phyloP scores from a whole-genome alignment of 2,329 filamentous ascomycete species.

The Calonectria multiphialidica region DNA sequence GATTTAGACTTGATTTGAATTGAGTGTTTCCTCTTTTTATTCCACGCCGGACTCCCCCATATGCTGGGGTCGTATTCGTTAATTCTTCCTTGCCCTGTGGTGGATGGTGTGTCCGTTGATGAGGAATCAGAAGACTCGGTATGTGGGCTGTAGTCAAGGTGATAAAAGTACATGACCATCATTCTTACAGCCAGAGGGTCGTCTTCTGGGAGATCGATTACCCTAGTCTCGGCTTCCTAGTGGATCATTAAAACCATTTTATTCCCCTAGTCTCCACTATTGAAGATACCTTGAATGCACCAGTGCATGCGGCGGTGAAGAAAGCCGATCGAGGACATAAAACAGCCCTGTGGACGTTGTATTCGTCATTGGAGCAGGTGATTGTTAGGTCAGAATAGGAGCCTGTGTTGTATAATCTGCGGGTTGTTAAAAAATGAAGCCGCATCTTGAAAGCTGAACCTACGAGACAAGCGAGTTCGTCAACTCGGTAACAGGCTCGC shows the following conservation, averaged over 20 bases:
- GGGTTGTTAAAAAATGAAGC: neutral
- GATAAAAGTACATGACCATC: neutral
- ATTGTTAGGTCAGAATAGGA: neutral
- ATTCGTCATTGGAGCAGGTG: neutral
- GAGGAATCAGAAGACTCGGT: neutral
- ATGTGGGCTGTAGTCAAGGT: neutral
- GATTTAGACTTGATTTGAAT: neutral
- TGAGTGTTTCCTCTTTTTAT: neutral
- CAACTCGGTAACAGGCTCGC: neutral
- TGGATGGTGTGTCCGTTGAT: neutral
- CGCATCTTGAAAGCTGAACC: neutral
- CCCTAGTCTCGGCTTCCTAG: neutral
- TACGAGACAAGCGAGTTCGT: neutral
- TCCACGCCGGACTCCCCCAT: neutral
- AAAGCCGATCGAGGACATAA: neutral
- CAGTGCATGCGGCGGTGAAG: neutral
- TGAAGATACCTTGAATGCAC: neutral
- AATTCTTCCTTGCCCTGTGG: neutral
- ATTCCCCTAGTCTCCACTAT: neutral
- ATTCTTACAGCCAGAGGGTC: neutral
- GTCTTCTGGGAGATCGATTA: neutral
- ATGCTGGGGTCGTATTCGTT: neutral
- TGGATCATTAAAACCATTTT: neutral
- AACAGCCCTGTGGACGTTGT: neutral
- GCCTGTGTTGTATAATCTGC: neutral